A percentile compares a stretch with the other conserved stretches of the same genome.
These are phyloP conservation scores for Penicillium taxi DNA, from an alignment of 495 filamentous ascomycete species.

Conservation along the genomic window DNA sequence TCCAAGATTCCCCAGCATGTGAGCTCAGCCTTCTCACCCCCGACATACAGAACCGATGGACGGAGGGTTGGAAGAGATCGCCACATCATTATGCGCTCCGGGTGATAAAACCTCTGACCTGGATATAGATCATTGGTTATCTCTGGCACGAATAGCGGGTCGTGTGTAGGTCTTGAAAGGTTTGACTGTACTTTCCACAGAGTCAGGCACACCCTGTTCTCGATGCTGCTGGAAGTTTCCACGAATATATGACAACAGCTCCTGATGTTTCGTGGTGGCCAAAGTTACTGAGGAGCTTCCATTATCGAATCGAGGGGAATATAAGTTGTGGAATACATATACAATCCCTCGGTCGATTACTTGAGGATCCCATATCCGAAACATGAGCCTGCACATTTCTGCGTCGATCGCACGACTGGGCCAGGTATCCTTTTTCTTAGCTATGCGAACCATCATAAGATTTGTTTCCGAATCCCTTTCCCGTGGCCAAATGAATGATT, in stretches of 20 bases:
- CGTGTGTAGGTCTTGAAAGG: too few species aligned
- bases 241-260: conserved; percentile 42
- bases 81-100: conserved; percentile 51
- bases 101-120: conserved; percentile 38
- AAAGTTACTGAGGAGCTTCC: conserved; percentile 38
- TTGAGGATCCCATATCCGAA: conserved; percentile 55
- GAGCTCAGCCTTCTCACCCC: background rate
- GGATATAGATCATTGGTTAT: background rate
- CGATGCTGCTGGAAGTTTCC: too few species aligned
- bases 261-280: conserved; percentile 43
- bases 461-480: background rate
- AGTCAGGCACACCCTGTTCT: too few species aligned
- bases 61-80: conserved; percentile 50
- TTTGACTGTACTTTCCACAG: too few species aligned
- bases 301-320: conserved; percentile 18
- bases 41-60: conserved; percentile 41
- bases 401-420: conserved; percentile 43
- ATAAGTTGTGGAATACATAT: conserved; percentile 46
- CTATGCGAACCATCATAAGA: too few species aligned
- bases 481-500: conserved; percentile 47
- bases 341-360: conserved; percentile 47
- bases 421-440: conserved; percentile 35
- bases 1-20: background rate
- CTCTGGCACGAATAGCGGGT: too few species aligned
- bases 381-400: conserved; percentile 39